Conservation (phyloP, 2,329 filamentous ascomycete species). For the Thielaviopsis cerberus region DNA sequence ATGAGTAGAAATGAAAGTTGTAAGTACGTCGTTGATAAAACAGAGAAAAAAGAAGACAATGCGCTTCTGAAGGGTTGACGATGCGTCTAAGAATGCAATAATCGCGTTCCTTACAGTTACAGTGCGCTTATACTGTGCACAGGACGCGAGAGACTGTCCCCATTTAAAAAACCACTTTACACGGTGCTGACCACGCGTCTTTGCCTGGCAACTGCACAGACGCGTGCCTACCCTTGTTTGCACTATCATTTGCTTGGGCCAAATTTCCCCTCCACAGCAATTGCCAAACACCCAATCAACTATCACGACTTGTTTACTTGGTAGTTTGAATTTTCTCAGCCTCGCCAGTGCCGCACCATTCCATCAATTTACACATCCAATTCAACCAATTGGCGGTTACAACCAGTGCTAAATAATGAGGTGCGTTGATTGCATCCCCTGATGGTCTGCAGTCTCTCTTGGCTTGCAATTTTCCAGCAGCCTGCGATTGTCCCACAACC, state of each 20-base stretch:
- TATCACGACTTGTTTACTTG: neutral
- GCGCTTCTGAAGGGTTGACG: neutral
- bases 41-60: neutral
- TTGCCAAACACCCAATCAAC: neutral
- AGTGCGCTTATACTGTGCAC: neutral
- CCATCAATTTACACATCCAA: neutral
- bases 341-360: neutral
- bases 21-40: neutral
- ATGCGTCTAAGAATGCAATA: no score
- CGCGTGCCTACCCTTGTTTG: constrained; percentile 4
- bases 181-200: neutral
- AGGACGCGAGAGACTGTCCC: neutral
- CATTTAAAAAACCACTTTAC: neutral
- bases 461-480: no score
- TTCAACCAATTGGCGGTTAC: neutral
- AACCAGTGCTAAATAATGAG: neutral
- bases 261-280: constrained; percentile 9
- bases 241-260: neutral
- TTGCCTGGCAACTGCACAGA: neutral
- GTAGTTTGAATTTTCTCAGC: neutral
- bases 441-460: no score
- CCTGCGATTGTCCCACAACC: neutral
- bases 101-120: neutral
- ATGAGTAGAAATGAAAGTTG: neutral
- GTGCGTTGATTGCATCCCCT: neutral